A percentile compares a stretch with the other conserved stretches of the same genome.
Evolutionary conservation across 2,329 filamentous ascomycete genomes (phyloP).

Genomic region (Penicillium occitanis): DNA sequence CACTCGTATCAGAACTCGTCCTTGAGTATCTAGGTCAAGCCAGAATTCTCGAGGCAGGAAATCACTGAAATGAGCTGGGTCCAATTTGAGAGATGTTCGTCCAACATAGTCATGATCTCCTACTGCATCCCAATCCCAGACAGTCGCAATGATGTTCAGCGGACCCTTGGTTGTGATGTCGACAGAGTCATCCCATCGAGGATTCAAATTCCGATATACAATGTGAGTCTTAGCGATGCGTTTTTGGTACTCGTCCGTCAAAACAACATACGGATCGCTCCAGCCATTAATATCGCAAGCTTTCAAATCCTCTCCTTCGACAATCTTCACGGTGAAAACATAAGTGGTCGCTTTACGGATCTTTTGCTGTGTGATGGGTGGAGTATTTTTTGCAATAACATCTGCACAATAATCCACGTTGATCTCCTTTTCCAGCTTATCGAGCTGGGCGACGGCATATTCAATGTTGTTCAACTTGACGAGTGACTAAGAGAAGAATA

Average conservation of each 20-base stretch:
- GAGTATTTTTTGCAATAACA: slow-evolving; percentile 72
- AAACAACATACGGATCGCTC: slow-evolving; percentile 94
- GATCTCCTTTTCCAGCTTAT: slow-evolving; percentile 84
- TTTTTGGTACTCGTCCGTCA: slow-evolving; percentile 97
- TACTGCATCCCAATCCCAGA: slow-evolving; percentile 98
- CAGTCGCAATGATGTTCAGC: slow-evolving; percentile 91
- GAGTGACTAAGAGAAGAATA: slow-evolving; percentile 66
- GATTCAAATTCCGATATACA: slow-evolving; percentile 85
- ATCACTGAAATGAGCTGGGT: slow-evolving; percentile 94
- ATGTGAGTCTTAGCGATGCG: slow-evolving; percentile 91
- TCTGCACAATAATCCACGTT: slow-evolving; percentile 89
- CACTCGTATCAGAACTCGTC: slow-evolving; percentile 80
- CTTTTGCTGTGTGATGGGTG: slow-evolving; percentile 63
- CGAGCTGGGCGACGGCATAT: slow-evolving; percentile 87
- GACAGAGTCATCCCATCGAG: slow-evolving; percentile 94
- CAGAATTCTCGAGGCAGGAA: slow-evolving; percentile 96
- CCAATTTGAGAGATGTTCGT: slow-evolving; percentile 94
- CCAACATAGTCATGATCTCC: slow-evolving; percentile 98
- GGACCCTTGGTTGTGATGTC: slow-evolving; percentile 92
- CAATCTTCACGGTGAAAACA: slow-evolving; percentile 97
- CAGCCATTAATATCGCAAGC: slow-evolving; percentile 94
- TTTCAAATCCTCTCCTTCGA: slow-evolving; percentile 95
- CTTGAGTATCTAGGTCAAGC: slow-evolving; percentile 95
- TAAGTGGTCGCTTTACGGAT: slow-evolving; percentile 77
- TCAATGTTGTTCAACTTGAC: slow-evolving; percentile 98